Evolutionary conservation across 2,329 filamentous ascomycete species (phyloP).

Genomic region (Claviceps paspali): DNA sequence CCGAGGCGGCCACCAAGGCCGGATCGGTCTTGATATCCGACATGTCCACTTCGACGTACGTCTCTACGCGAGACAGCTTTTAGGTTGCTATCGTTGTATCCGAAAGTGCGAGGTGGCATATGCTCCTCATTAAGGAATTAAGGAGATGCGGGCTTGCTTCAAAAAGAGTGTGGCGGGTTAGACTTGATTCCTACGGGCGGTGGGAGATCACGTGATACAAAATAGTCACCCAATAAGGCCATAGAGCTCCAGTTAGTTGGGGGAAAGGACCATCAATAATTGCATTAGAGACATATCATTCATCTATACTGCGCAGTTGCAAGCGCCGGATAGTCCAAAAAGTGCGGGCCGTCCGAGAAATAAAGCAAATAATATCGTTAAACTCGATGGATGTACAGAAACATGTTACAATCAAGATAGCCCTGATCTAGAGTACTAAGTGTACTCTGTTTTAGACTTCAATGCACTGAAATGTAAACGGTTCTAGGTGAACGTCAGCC

Average conservation of each 20-base stretch:
- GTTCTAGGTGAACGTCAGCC: too few species aligned
- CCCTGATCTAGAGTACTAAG: too few species aligned
- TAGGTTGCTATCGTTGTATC: conserved; percentile 26
- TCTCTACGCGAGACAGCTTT: background rate
- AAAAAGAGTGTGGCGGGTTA: conserved; percentile 18
- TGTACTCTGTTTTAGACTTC: too few species aligned
- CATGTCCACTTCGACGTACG: conserved; percentile 11
- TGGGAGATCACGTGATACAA: background rate
- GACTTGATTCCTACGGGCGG: background rate
- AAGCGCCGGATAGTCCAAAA: too few species aligned
- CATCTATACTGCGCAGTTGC: background rate
- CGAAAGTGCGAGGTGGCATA: conserved; percentile 18
- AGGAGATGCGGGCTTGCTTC: conserved; percentile 13
- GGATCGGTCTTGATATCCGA: conserved; percentile 24
- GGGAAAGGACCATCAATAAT: background rate
- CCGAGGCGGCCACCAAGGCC: conserved; percentile 19
- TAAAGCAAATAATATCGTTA: too few species aligned
- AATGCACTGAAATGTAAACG: too few species aligned
- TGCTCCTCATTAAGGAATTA: conserved; percentile 21
- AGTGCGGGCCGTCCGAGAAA: too few species aligned
- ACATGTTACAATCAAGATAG: too few species aligned
- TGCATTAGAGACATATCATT: conserved; percentile 2
- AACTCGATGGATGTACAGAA: too few species aligned
- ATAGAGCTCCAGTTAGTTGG: too few species aligned
- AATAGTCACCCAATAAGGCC: background rate